Evolutionary conservation across 2,329 filamentous ascomycete genomes (phyloP), one percentile per base, ranked within the genome.

Genomic region (Tolypocladium cylindrosporum): DNA sequence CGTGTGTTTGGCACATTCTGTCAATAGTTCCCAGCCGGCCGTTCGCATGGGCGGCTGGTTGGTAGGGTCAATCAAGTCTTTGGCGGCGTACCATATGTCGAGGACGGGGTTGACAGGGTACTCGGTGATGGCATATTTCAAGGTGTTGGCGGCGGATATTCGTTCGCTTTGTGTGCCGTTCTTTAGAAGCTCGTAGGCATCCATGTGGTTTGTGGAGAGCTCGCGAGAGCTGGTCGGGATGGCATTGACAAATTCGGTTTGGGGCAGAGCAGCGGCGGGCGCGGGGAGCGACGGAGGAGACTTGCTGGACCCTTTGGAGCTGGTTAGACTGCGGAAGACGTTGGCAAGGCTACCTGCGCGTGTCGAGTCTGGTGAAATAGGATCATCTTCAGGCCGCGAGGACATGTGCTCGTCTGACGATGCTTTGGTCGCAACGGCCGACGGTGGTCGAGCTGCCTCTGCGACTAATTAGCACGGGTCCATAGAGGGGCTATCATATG

Each of bases 21-120:
- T 82, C 50, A 89, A 71, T 13, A 89, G 77, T 62, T 83, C 81
- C 79, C 85, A 88, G 21, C 84, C 86, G n/a, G 82, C 80, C 54
- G 73, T 72, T 34, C 86, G 79, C 62, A 79, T 78, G 36, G 77
- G 69, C 5, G 68, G 68, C n/a, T 82, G 70, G 57, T 86, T 85
- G 27, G 73, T 69, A 8, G 79, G 71, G 36, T 86, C 77, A 59
- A 88, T 83, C 59, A 89, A 74, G 64, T 88, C 85, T 67, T 85
- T 86, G 52, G 79, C 84, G 16, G 83, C 82, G 61, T 84, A 80
- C 83, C 86, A 89, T 58, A 89, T 85, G 52, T 83, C 80, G 54
- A 83, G 74, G 14, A 85, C 78, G 7, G 81, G 78, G 58, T 79
- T 80, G 36, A 86, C 71, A 6, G 84, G 81, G 64, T 83, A 84